Evolutionary conservation across 1,139 yeast species (phyloP).

Genomic region (Candida pseudoviswanathii): DNA sequence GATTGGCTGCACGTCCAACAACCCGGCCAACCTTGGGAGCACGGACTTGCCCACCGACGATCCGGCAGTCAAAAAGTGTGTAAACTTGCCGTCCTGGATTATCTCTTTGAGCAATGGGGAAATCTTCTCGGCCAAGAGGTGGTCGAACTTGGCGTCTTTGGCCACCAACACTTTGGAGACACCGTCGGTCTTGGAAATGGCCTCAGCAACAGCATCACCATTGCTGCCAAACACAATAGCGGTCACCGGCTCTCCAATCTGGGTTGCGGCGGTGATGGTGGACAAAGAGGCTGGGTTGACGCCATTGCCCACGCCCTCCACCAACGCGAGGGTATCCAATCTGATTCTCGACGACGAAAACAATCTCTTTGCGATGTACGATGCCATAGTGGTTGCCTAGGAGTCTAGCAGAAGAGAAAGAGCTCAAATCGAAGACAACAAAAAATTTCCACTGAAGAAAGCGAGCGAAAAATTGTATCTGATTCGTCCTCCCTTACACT

Average conservation of each 20-base stretch:
- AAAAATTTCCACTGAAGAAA: not conserved
- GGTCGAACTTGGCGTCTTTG: conserved; percentile 50
- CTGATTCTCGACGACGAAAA: conserved; percentile 30
- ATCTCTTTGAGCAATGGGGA: conserved; percentile 57
- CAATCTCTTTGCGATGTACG: conserved; percentile 24
- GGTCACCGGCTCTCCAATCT: conserved; percentile 64
- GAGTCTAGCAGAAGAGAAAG: not conserved
- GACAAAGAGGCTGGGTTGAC: conserved; percentile 71
- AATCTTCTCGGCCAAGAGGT: conserved; percentile 65
- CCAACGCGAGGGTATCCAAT: conserved; percentile 64
- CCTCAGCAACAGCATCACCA: conserved; percentile 40
- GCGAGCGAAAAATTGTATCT: not conserved
- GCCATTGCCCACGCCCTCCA: conserved; percentile 59
- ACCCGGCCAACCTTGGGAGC: conserved; percentile 84
- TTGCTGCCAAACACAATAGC: conserved; percentile 63
- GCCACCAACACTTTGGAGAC: conserved; percentile 54
- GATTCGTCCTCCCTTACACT: not conserved
- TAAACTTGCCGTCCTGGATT: conserved; percentile 42
- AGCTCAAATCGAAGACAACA: not conserved
- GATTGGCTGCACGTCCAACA: conserved; percentile 84
- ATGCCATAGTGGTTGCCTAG: conserved; percentile 5
- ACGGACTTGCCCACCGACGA: conserved; percentile 86
- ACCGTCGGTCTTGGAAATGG: conserved; percentile 41
- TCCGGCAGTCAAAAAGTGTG: conserved; percentile 80
- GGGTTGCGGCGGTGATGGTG: conserved; percentile 63